Evolutionary conservation across 1,284 basidiomycete genomes (phyloP), one percentile per base, ranked within the genome.

Genomic region (Earliella scabrosa): DNA sequence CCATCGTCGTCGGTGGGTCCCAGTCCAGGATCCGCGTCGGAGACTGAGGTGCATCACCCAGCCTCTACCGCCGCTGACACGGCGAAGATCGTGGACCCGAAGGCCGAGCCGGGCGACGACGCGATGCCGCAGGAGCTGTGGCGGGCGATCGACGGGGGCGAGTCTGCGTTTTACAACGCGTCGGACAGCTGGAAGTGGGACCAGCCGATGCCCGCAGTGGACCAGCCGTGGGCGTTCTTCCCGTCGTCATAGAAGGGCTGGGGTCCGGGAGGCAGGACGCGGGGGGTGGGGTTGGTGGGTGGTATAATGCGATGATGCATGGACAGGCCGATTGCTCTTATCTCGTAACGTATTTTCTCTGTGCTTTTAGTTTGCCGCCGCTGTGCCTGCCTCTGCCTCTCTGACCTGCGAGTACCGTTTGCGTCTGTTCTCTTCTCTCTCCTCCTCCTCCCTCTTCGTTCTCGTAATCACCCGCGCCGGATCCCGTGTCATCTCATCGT

Each of bases 221-320:
- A 92, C 6, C 85, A 82, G 67, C 79, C 87, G 23, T 92, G 89
- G 89, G 86, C 86, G 32, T 83, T 90, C 61, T 85, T 81, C 78
- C 29, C 50, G 54, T 63, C 56, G 56, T 38, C 55, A 51, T 43
- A 21, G 23, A 38, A 3, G 48, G 34, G 47, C 20, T 38, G 21
- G n/a, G n/a, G n/a, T n/a, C n/a, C n/a, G n/a, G 49, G 55, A 29
- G 26, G 44, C 29, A 36, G 23, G 43, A 18, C 18, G 32, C 24
- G 45, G 23, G 23, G 29, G 27, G 34, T 21, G 40, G 20, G 26
- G 40, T 13, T 46, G 23, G 13, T 26, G 4, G 35, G 29, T 32
- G 20, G 40, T 40, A 18, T 50, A 31, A 31, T 31, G 29, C 13
- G 29, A 31, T 6, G 29, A 13, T 31, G 7, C 7, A 38, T 45